Base-by-base conservation (phyloP, 1,139 yeast genomes). In the Debaryomyces subglobosus region DNA sequence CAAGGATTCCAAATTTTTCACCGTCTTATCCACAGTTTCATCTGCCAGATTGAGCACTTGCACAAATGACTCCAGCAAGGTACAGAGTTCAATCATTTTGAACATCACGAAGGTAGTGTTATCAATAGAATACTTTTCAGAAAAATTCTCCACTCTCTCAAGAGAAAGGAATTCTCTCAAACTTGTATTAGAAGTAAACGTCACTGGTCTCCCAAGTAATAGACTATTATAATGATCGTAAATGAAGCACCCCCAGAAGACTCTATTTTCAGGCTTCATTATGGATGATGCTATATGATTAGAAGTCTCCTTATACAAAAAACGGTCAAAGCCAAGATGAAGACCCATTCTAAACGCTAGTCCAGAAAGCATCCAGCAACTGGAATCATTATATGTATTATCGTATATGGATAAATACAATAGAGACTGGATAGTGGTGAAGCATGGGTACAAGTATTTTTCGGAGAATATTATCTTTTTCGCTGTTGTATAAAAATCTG, bases 351-450 rank as follows among this genome's bases (percentile, higher is more conserved):
- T 44, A 36, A 51, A 53, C 1, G 53, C 56, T 24, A 53, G 35
- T 10, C 56, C 56, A 5, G 56, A 48, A n/a, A 53, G 43, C 33
- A 53, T 30, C 56, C 56, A 53, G 20, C 55, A 52, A 39, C 56
- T 51, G 5, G 56, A 46, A 24, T 24, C 27, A 24, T 24, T 24
- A 24, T 7, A 24, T 24, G 27, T 24, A 8, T 20, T 50, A 37
- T 53, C 57, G 25, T 53, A 53, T 25, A 53, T 30, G 5, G 57
- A 49, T 18, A 53, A 40, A 43, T 55, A 53, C 12, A 53, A 34
- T 12, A 53, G 43, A 3, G 53, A 44, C 30, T 53, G 54, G 3
- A 53, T 43, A 8, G 52, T 53, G 12, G 52, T 34, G 23, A 48
- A 46, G 8, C 54, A 50, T 21, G 50, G 39, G 20, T 32, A 6